A percentile compares a stretch with the other conserved stretches of the same genome.
Evolutionary conservation across 768 basidiomycete species (phyloP).

Genomic region (Boletus rubescentipes): DNA sequence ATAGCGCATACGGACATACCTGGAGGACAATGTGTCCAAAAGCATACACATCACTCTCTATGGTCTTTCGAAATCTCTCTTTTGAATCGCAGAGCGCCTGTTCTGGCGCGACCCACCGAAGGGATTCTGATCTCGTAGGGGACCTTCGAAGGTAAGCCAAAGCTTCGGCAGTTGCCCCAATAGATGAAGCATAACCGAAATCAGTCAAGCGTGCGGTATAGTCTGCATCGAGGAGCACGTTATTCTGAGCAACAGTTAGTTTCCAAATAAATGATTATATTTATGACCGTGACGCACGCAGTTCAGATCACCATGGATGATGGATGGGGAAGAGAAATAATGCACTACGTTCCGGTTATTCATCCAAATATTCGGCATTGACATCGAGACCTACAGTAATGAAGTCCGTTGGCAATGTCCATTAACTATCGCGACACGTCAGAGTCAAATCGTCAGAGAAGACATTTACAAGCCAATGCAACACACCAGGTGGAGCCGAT

Average conservation of each 20-base stretch:
- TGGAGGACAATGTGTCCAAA: conserved; percentile 30
- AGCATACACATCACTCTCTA: conserved; percentile 12
- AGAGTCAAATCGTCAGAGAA: background rate
- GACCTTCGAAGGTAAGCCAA: conserved; percentile 1
- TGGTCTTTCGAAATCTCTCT: background rate
- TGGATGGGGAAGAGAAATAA: background rate
- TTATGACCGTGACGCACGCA: background rate
- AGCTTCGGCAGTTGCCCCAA: background rate
- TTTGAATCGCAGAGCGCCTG: conserved; percentile 21
- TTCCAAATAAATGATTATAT: background rate
- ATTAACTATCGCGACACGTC: conserved; percentile 3
- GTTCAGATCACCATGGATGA: conserved; percentile 17
- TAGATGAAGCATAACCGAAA: conserved; percentile 37
- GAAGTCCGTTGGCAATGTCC: conserved; percentile 14
- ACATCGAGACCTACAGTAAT: conserved; percentile 6
- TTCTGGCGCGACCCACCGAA: conserved; percentile 44
- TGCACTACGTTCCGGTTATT: conserved; percentile 6
- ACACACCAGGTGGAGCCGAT: background rate
- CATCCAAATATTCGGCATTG: background rate
- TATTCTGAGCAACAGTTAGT: conserved; percentile 6
- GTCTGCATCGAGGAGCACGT: conserved; percentile 14
- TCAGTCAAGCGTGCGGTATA: conserved; percentile 42
- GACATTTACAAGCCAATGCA: background rate
- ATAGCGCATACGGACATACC: conserved; percentile 12
- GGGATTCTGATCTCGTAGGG: conserved; percentile 34